These are phyloP conservation scores for Megacollybia platyphylla DNA, from an alignment of 1,284 basidiomycete species.

Conservation along the genomic window DNA sequence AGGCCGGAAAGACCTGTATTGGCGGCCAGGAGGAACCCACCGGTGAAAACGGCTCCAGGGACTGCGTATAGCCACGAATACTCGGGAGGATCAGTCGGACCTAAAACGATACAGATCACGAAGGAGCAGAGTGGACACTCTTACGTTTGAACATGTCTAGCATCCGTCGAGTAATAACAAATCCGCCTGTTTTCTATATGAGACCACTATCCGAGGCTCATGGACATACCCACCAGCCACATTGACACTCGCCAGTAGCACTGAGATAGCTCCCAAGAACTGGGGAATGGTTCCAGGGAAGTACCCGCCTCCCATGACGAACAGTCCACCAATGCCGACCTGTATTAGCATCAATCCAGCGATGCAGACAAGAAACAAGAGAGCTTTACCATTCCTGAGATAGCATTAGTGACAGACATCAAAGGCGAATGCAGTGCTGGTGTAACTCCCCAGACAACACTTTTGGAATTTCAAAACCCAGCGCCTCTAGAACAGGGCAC, in stretches of 20 bases:
- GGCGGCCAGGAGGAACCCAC: conserved; percentile 68
- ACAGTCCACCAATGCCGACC: conserved; percentile 66
- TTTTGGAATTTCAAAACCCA: conserved; percentile 10
- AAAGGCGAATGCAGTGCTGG: conserved; percentile 75
- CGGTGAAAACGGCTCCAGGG: conserved; percentile 69
- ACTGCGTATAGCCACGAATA: conserved; percentile 72
- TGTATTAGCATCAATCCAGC: conserved; percentile 23
- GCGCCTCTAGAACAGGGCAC: neutral
- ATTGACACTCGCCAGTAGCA: conserved; percentile 74
- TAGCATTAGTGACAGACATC: conserved; percentile 80
- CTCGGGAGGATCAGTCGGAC: conserved; percentile 73
- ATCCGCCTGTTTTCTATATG: conserved; percentile 5
- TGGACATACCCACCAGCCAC: conserved; percentile 77
- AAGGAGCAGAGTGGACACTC: conserved; percentile 9
- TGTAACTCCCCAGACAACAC: conserved; percentile 79
- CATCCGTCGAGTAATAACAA: neutral
- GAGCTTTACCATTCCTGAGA: conserved; percentile 47
- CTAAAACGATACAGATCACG: conserved; percentile 17
- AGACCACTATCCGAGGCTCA: conserved; percentile 59
- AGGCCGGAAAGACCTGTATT: conserved; percentile 76
- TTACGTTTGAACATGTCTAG: conserved; percentile 79
- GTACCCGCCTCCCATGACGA: conserved; percentile 80
- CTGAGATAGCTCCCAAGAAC: conserved; percentile 63
- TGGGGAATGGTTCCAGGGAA: conserved; percentile 74
- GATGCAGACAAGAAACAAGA: neutral